Percentiles rank a stretch among this genome's conserved stretches.
Conservation (phyloP, 2,329 filamentous ascomycete species). For the Ophiocordyceps camponoti-leonardi region DNA sequence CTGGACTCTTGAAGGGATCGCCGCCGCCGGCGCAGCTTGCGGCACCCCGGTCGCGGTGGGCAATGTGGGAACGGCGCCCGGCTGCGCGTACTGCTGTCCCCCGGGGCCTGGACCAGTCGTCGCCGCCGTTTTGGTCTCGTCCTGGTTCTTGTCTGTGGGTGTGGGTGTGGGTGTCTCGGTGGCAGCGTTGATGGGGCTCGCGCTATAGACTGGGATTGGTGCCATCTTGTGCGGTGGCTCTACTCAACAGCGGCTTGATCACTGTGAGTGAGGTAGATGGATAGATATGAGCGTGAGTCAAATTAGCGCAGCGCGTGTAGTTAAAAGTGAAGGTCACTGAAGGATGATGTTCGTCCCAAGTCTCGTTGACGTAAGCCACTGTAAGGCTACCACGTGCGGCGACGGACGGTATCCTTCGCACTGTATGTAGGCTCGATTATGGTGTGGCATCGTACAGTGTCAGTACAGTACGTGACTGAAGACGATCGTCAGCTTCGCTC, state of each 20-base stretch:
- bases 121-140: background rate
- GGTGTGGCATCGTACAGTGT: too few relatives aligned
- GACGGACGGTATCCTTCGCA: too few relatives aligned
- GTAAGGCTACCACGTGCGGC: too few relatives aligned
- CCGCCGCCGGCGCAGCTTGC: constrained; percentile 17
- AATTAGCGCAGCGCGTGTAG: too few relatives aligned
- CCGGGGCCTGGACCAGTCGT: background rate
- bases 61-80: constrained; percentile 26
- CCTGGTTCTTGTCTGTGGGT: background rate
- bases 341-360: too few relatives aligned
- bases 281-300: too few relatives aligned
- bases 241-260: background rate
- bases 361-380: too few relatives aligned
- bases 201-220: constrained; percentile 40
- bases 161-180: constrained; percentile 19
- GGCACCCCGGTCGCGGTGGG: constrained; percentile 24
- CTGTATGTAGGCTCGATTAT: too few relatives aligned
- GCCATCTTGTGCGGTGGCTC: constrained; percentile 26
- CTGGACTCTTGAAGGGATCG: constrained; percentile 5
- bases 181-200: constrained; percentile 39
- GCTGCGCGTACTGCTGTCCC: constrained; percentile 14
- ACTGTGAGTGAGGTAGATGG: too few relatives aligned
- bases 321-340: too few relatives aligned
- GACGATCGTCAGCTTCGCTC: too few relatives aligned
- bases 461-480: too few relatives aligned